Evolutionary conservation across 768 basidiomycete genomes (phyloP), one percentile per base, ranked within the genome.

Genomic region (Boletales sp.): DNA sequence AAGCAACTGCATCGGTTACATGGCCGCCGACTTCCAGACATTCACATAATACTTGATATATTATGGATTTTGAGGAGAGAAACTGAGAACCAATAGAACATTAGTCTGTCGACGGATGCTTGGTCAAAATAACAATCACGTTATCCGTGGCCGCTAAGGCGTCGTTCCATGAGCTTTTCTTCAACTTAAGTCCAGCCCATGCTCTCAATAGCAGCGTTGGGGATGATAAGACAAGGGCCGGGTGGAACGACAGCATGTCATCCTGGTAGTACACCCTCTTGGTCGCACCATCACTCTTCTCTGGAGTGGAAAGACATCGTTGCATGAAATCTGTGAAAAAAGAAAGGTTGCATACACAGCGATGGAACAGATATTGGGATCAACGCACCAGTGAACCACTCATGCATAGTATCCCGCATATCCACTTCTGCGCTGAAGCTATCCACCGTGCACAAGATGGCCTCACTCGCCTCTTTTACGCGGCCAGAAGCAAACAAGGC

Each of bases 151-250:
- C 41, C 35, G 4, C 17, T 15, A 49, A 49, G 28, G 32, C 41
- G 10, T 44, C 34, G 17, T 35, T 5, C 54, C 54, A 52, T 5
- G 31, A 31, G 2, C 12, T 10, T 3, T 1, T 14, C 0, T 12
- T 6, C 17, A 55, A 42, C 19, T 18, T 41, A 28, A 25, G 17
- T 11, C 28, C 48, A 5, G 30, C 42, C 54, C 54, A 55, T 13
- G 8, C 32, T 13, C 15, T 39, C 37, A 51, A 32, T 8, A 51
- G 41, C 2, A 15, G 9, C 15, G 21, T 28, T 17, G 18, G 3
- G 14, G 14, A 21, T 1, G 15, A 28, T 7, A 28, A 28, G 5
- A 28, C 25, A 28, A 28, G 25, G 25, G 25, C 5, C 25, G 25
- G 25, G 1, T 28, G 25, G 25, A 4, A 28, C 25, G 25, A 28